Conservation (phyloP, 2,329 filamentous ascomycete genomes). For the Rutstroemia sp. region DNA sequence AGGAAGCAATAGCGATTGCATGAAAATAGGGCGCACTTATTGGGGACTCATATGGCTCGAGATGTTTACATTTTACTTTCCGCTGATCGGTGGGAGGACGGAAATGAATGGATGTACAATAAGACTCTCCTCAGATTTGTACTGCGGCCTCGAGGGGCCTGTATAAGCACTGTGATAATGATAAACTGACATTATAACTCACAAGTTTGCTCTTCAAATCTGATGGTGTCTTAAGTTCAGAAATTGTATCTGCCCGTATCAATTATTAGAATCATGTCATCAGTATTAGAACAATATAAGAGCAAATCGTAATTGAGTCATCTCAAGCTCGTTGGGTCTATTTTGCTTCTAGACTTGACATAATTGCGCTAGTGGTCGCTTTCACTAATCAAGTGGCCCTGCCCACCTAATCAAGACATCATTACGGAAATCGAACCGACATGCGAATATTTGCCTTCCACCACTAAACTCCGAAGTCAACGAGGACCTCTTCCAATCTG, state of each 20-base stretch:
- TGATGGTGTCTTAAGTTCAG: background rate
- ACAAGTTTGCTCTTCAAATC: background rate
- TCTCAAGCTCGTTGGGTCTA: background rate
- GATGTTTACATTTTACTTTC: background rate
- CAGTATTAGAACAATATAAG: no score
- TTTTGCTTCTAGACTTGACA: background rate
- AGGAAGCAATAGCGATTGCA: background rate
- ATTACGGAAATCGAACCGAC: background rate
- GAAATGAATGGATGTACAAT: background rate
- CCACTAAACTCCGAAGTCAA: conserved; percentile 4
- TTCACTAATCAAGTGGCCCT: conserved; percentile 1
- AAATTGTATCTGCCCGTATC: no score
- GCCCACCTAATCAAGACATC: background rate
- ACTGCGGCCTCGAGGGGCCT: background rate
- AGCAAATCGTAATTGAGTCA: no score
- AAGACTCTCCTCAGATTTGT: conserved; percentile 1
- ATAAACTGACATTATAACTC: background rate
- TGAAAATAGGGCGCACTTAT: background rate
- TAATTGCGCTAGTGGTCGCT: conserved; percentile 5
- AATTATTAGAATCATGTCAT: no score
- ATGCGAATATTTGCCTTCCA: conserved; percentile 7
- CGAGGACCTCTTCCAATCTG: background rate
- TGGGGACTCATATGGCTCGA: background rate
- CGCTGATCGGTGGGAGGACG: no score
- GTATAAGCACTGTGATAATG: conserved; percentile 2